Conservation (phyloP, 2,329 filamentous ascomycete genomes). For the Alternaria triticina region DNA sequence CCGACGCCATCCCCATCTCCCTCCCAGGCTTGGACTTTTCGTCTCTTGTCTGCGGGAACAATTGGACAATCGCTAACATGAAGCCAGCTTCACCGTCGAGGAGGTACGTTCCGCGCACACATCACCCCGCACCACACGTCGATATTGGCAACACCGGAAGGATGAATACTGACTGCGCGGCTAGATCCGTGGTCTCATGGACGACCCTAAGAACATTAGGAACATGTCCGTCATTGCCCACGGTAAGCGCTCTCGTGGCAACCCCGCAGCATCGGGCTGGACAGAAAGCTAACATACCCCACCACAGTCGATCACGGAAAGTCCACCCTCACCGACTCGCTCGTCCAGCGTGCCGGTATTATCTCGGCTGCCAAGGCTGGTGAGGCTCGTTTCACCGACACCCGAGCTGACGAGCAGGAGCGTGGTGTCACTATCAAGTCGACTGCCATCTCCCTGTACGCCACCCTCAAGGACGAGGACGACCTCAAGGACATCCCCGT, state of each 20-base stretch:
- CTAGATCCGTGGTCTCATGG: conserved; percentile 77
- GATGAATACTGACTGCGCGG: conserved; percentile 36
- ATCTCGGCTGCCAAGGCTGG: conserved; percentile 98
- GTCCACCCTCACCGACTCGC: conserved; percentile 98
- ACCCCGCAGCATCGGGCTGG: conserved; percentile 19
- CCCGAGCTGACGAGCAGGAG: conserved; percentile 96
- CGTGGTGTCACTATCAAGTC: conserved; percentile 99
- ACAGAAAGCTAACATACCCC: conserved; percentile 32
- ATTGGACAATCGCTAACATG: conserved; percentile 56
- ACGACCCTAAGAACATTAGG: conserved; percentile 76
- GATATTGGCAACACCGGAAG: conserved; percentile 15
- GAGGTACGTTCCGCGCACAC: conserved; percentile 63
- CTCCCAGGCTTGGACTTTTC: background rate
- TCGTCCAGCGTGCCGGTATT: conserved; percentile 99
- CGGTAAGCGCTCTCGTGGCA: conserved; percentile 59
- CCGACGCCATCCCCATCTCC: conserved; percentile 6
- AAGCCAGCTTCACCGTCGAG: conserved; percentile 92
- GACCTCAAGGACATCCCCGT: conserved; percentile 95
- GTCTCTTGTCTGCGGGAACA: background rate
- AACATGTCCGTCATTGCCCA: conserved; percentile 99
- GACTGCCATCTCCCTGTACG: conserved; percentile 98
- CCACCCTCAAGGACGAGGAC: conserved; percentile 77
- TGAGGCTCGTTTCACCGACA: conserved; percentile 95
- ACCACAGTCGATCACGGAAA: conserved; percentile 93
- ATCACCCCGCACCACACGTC: conserved; percentile 21